phyloP scores from a whole-genome alignment of 2,329 filamentous ascomycete genomes.

The Tolypocladium cylindrosporum region DNA sequence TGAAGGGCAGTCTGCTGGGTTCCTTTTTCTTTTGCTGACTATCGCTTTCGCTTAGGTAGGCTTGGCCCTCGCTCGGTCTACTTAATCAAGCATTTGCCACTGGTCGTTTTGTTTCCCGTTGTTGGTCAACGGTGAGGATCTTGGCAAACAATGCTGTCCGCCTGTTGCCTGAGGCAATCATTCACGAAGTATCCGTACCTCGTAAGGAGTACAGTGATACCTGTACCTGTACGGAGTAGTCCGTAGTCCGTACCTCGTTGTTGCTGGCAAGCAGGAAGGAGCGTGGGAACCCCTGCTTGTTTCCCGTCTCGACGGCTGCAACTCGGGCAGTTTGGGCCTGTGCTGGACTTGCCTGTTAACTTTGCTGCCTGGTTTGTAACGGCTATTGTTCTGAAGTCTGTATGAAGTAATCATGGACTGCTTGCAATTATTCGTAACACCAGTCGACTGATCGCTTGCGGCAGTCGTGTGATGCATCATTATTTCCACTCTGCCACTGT shows the following conservation, averaged over 20 bases:
- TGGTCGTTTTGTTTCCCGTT: neutral
- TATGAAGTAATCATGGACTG: neutral
- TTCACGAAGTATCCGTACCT: neutral
- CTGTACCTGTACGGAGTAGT: too few species aligned
- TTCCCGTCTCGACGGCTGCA: neutral
- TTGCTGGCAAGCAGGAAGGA: neutral
- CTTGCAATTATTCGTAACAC: neutral
- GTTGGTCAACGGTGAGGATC: neutral
- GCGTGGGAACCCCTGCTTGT: neutral
- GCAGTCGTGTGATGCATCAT: neutral
- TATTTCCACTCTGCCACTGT: neutral
- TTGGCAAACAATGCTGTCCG: neutral
- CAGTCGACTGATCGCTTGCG: neutral
- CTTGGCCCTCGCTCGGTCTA: neutral
- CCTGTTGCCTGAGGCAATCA: neutral
- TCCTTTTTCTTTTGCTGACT: neutral
- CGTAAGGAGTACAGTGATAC: too few species aligned
- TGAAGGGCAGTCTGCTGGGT: neutral
- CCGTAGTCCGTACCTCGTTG: neutral
- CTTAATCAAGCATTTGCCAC: too few species aligned
- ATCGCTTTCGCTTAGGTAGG: neutral
- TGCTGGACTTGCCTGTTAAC: neutral
- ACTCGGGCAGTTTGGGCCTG: neutral
- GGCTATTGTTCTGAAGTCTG: neutral
- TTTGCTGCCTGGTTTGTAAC: neutral